Evolutionary conservation across 768 basidiomycete genomes (phyloP).

Genomic region (Leccinum barrowsii): DNA sequence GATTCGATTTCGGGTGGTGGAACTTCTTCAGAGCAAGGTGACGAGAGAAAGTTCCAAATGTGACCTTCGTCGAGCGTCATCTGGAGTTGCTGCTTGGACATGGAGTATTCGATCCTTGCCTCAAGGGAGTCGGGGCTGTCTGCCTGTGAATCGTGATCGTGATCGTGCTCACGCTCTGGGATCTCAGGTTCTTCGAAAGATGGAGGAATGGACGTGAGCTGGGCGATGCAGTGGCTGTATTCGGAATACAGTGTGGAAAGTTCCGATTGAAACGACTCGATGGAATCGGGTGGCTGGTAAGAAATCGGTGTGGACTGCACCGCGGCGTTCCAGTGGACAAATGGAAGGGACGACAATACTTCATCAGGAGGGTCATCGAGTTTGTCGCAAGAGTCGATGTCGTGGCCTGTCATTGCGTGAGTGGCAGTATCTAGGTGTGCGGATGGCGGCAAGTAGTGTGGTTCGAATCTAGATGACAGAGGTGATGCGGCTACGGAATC

Average conservation of each 20-base stretch:
- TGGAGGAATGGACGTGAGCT: constrained; percentile 41
- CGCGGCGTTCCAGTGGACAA: constrained; percentile 22
- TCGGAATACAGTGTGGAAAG: constrained; percentile 48
- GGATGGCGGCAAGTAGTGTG: constrained; percentile 7
- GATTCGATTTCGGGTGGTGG: constrained; percentile 20
- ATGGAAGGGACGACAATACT: constrained; percentile 17
- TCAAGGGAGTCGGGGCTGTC: constrained; percentile 30
- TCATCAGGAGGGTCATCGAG: constrained; percentile 18
- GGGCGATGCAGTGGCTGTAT: constrained; percentile 46
- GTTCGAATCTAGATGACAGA: constrained; percentile 17
- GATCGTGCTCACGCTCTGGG: constrained; percentile 2
- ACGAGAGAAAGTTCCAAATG: constrained; percentile 50
- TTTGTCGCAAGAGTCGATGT: constrained; percentile 1
- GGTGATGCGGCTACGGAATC: constrained; percentile 2
- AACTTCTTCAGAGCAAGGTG: constrained; percentile 5
- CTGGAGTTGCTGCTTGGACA: constrained; percentile 62
- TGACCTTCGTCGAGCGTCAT: constrained; percentile 58
- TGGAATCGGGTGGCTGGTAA: constrained; percentile 6
- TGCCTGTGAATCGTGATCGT: constrained; percentile 1
- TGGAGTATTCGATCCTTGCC: constrained; percentile 40
- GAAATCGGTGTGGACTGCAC: constrained; percentile 14
- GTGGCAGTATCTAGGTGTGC: constrained; percentile 5
- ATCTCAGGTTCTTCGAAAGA: constrained; percentile 17
- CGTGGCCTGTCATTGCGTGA: constrained; percentile 2
- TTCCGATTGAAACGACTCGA: constrained; percentile 33